Conservation (phyloP, 2,329 filamentous ascomycete species). For the Botrytis fragariae region DNA sequence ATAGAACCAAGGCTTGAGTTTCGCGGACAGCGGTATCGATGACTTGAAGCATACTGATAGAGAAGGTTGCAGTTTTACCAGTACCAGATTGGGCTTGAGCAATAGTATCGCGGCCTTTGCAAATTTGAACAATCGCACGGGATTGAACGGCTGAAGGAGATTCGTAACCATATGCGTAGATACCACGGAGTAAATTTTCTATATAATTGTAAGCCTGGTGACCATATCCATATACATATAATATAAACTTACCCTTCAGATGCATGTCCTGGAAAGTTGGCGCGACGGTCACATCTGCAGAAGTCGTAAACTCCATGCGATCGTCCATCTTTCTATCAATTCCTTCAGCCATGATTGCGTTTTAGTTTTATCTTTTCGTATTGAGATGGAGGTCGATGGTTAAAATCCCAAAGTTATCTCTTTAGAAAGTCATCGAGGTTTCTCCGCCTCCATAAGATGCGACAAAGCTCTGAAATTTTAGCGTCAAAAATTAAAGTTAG, state of each 20-base stretch:
- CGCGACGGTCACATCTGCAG: conserved; percentile 94
- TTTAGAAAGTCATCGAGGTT: conserved; percentile 3
- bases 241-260: conserved; percentile 63
- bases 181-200: conserved; percentile 87
- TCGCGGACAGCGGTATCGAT: conserved; percentile 92
- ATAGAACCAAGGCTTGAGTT: conserved; percentile 91
- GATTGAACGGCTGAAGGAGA: conserved; percentile 97
- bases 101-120: conserved; percentile 98
- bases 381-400: conserved; percentile 8
- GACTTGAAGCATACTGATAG: conserved; percentile 92
- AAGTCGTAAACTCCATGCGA: conserved; percentile 97
- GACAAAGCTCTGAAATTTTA: conserved; percentile 22
- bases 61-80: conserved; percentile 95
- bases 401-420: not conserved
- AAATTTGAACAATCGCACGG: conserved; percentile 96
- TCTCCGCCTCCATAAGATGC: not conserved
- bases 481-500: conserved; percentile 27
- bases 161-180: conserved; percentile 98
- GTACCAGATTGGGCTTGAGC: conserved; percentile 97
- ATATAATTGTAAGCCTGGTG: conserved; percentile 42
- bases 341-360: conserved; percentile 71
- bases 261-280: conserved; percentile 93
- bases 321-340: conserved; percentile 93
- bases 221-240: not conserved
- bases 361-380: conserved; percentile 20